A percentile compares a stretch with the other conserved stretches of the same genome.
These are phyloP conservation scores for Coccinonectria pachysandricola DNA, from an alignment of 2,329 filamentous ascomycete species.

Conservation along the genomic window DNA sequence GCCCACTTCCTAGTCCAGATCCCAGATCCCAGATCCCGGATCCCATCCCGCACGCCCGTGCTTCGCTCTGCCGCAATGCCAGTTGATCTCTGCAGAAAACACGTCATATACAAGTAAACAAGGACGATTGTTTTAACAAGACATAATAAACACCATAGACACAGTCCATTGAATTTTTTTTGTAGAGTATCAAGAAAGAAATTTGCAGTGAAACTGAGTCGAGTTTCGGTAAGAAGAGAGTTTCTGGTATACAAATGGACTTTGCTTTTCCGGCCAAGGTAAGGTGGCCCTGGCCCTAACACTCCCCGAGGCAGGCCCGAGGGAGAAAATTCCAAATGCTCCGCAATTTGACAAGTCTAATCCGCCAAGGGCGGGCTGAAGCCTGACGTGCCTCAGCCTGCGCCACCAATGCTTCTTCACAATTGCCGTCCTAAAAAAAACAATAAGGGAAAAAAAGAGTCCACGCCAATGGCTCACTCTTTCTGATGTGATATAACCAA, in stretches of 20 bases:
- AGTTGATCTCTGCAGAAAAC: no score
- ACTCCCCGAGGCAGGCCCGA: constrained; percentile 21
- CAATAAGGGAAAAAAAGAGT: constrained; percentile 1
- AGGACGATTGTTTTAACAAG: no score
- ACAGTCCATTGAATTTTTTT: no score
- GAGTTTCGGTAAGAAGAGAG: constrained; percentile 15
- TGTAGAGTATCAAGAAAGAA: no score
- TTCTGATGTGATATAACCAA: no score
- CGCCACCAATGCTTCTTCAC: constrained; percentile 9
- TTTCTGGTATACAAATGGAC: constrained; percentile 13
- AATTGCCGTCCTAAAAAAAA: constrained; percentile 14
- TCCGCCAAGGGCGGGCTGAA: constrained; percentile 8
- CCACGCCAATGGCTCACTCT: constrained; percentile 15
- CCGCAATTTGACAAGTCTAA: constrained; percentile 19
- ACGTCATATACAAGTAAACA: no score
- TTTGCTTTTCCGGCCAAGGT: constrained; percentile 15
- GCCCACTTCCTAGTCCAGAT: no score
- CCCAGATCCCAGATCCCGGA: no score
- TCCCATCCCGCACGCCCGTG: no score
- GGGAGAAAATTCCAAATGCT: constrained; percentile 21
- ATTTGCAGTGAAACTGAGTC: no score
- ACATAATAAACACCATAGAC: constrained; percentile 1
- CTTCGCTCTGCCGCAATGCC: no score
- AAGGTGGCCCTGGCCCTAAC: constrained; percentile 14
- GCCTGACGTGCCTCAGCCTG: constrained; percentile 5